phyloP scores from a whole-genome alignment of 2,329 filamentous ascomycete genomes.

The Scytalidium lignicola region DNA sequence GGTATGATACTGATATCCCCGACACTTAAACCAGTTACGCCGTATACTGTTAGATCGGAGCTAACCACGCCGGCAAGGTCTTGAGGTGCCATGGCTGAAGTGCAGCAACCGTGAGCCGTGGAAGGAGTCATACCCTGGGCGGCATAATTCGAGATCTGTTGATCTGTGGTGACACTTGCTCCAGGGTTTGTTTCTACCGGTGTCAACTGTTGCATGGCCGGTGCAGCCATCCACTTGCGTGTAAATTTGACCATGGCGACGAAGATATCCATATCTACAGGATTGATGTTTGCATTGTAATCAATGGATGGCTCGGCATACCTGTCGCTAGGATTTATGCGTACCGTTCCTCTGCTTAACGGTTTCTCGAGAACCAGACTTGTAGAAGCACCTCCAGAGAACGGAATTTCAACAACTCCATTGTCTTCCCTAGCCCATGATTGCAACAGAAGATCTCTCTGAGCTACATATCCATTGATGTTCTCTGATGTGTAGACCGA shows the following conservation, averaged over 20 bases:
- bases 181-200: conserved; percentile 28
- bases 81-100: conserved; percentile 9
- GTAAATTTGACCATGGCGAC: conserved; percentile 8
- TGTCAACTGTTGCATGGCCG: conserved; percentile 22
- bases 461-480: conserved; percentile 16
- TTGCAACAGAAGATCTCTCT: conserved; percentile 18
- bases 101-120: conserved; percentile 32
- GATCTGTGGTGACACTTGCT: conserved; percentile 17
- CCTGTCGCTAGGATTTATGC: conserved; percentile 21
- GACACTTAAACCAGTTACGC: conserved; percentile 9
- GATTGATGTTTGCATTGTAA: conserved; percentile 31
- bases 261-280: conserved; percentile 30
- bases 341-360: conserved; percentile 31
- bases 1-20: neutral
- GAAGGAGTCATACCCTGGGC: conserved; percentile 28
- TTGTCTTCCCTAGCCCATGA: conserved; percentile 16
- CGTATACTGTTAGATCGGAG: conserved; percentile 11
- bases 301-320: conserved; percentile 27
- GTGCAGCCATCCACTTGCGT: conserved; percentile 21
- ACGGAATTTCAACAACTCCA: conserved; percentile 28
- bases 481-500: conserved; percentile 1
- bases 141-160: conserved; percentile 19
- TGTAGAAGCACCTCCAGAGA: conserved; percentile 17
- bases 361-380: conserved; percentile 27
- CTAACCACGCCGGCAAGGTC: conserved; percentile 13